Conservation (phyloP, 2,329 filamentous ascomycete genomes). For the Ophiobolus disseminans region DNA sequence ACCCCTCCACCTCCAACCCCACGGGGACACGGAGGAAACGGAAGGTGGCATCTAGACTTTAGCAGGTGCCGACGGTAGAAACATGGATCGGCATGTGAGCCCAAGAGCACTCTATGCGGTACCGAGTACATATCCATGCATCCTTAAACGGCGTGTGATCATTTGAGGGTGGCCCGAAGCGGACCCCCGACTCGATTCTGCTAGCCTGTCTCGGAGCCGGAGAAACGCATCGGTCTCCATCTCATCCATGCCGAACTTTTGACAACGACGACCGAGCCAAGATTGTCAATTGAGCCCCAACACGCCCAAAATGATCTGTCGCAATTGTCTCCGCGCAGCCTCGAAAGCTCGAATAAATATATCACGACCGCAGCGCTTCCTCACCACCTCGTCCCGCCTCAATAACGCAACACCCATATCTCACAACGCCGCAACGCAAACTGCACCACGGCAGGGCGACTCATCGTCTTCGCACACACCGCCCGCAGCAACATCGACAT, state of each 20-base stretch:
- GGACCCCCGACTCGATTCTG: not conserved
- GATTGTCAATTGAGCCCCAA: conserved; percentile 10
- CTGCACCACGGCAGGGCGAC: conserved; percentile 34
- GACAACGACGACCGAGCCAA: not conserved
- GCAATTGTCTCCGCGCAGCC: conserved; percentile 46
- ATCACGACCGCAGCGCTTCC: conserved; percentile 30
- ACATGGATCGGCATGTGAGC: conserved; percentile 7
- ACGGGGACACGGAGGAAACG: conserved; percentile 4
- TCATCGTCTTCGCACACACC: conserved; percentile 37
- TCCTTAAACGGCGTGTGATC: conserved; percentile 4
- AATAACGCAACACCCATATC: conserved; percentile 34
- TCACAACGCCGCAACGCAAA: conserved; percentile 34
- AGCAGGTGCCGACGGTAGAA: conserved; percentile 5
- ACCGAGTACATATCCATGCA: conserved; percentile 6
- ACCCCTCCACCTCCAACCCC: not conserved
- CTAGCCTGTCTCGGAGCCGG: conserved; percentile 6
- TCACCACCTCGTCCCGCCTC: conserved; percentile 32
- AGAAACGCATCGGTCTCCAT: conserved; percentile 7
- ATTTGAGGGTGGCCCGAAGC: not conserved
- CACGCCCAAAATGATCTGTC: conserved; percentile 48
- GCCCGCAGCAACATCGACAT: conserved; percentile 53
- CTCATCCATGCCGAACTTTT: conserved; percentile 24
- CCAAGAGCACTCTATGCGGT: conserved; percentile 2
- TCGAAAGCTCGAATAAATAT: conserved; percentile 27
- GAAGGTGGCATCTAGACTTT: conserved; percentile 7